Evolutionary conservation across 495 filamentous ascomycete species (phyloP).

Genomic region (Aspergillus homomorphus): DNA sequence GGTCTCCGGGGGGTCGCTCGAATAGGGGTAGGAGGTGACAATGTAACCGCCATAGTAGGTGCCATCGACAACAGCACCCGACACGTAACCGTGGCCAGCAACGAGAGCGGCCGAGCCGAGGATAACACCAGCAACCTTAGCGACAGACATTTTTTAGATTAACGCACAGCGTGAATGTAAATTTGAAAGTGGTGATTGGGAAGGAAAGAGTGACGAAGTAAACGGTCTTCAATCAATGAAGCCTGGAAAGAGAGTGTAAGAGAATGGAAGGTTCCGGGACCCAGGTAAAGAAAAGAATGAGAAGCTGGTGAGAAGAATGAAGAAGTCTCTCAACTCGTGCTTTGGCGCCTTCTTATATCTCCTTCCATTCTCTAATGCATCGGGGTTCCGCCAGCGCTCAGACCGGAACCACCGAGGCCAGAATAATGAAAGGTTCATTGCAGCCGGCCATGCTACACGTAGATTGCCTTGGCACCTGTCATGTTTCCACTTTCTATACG

Average conservation of each 20-base stretch:
- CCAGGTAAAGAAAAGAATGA: conserved; percentile 33
- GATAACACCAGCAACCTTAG: conserved; percentile 42
- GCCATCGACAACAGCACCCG: conserved; percentile 57
- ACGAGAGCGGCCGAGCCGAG: conserved; percentile 52
- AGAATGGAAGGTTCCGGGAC: conserved; percentile 39
- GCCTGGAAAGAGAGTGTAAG: conserved; percentile 26
- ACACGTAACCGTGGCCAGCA: conserved; percentile 60
- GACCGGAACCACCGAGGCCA: conserved; percentile 11
- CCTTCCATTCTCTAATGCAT: conserved; percentile 1
- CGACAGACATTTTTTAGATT: conserved; percentile 36
- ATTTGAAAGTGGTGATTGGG: conserved; percentile 20
- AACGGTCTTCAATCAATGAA: conserved; percentile 45
- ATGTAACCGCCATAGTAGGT: conserved; percentile 45
- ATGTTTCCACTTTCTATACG: conserved; percentile 12
- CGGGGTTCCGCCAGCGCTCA: conserved; percentile 12
- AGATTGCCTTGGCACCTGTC: conserved; percentile 20
- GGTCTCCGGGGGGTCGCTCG: conserved; percentile 42
- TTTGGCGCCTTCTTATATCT: conserved; percentile 18
- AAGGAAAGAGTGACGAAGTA: conserved; percentile 31
- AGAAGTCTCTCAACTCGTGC: conserved; percentile 10
- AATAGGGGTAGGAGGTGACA: conserved; percentile 34
- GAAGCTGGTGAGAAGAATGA: conserved; percentile 30
- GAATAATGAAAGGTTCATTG: conserved; percentile 24
- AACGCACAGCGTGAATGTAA: conserved; percentile 39
- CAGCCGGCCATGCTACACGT: conserved; percentile 20